Base-by-base conservation (phyloP, 140 eudicot species). In the Senecio squalidus region DNA sequence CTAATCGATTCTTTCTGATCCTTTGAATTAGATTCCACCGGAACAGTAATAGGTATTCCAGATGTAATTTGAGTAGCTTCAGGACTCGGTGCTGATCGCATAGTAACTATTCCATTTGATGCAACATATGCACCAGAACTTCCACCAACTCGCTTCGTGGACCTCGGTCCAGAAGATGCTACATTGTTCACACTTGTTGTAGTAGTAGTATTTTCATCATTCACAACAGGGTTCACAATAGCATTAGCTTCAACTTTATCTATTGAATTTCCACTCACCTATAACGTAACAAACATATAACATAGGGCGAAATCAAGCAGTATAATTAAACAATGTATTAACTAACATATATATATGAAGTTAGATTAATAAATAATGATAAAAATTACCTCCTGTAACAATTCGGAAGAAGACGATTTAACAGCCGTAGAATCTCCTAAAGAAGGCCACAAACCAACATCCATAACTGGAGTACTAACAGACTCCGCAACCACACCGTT, bases 401-500 rank as follows among this genome's bases (percentile, higher is more conserved):
- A 70, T 29, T 87, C 84, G 1, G 83, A 21, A 7, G 86, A 70
- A 21, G 77, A 18, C 10, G 81, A 67, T 28, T 88, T 88, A 11
- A 75, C 74, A 66, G 76, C 78, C 55, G 75, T 80, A 11, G 95
- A 67, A 23, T 81, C 69, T 25, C 78, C 82, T 6, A 88, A 71
- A 57, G 91, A 79, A 41, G 96, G 96, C 96, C 96, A 88, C n/a
- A 79, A 69, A 13, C 51, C 83, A 1, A 88, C 86, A 21, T 79
- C 96, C 91, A 88, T 88, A 23, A 84, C 94, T 16, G 77, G 80
- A 55, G 80, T 67, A 69, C 78, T 7, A 13, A 36, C 15, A 36
- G n/a, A 10, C 4, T n/a, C 68, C 63, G 76, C 89, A 64, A 62
- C 78, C 24, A 58, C 70, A 11, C 74, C 81, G 66, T 71, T 78